Evolutionary conservation across 1,139 yeast species (phyloP).

Genomic region (Candida sanyaensis): DNA sequence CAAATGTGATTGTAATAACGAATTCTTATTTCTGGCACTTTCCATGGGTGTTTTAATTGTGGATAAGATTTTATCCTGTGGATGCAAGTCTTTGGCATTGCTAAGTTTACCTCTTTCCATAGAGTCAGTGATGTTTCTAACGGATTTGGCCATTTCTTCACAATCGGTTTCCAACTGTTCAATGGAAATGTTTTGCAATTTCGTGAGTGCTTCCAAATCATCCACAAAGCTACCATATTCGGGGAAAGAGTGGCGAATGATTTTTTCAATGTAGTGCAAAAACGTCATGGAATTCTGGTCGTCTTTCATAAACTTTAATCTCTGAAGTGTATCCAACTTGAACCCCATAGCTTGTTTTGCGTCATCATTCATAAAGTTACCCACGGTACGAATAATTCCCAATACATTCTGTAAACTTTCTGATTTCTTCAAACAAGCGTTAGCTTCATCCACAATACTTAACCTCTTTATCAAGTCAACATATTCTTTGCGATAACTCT

Average conservation of each 20-base stretch:
- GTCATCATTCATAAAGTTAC: conserved; percentile 90
- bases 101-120: conserved; percentile 74
- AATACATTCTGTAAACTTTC: conserved; percentile 66
- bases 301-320: conserved; percentile 86
- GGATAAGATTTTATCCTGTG: conserved; percentile 65
- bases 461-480: conserved; percentile 66
- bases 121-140: conserved; percentile 57
- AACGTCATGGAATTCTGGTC: conserved; percentile 76
- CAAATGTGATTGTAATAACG: conserved; percentile 57
- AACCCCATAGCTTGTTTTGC: conserved; percentile 84
- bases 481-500: conserved; percentile 75
- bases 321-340: conserved; percentile 75
- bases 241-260: conserved; percentile 76
- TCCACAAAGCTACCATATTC: conserved; percentile 75
- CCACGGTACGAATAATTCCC: conserved; percentile 79
- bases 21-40: conserved; percentile 64
- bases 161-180: conserved; percentile 80
- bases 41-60: conserved; percentile 51
- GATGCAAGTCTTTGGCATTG: conserved; percentile 67
- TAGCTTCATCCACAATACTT: conserved; percentile 66
- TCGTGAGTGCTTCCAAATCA: conserved; percentile 65
- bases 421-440: conserved; percentile 60
- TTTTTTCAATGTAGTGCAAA: conserved; percentile 82
- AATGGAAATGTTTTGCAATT: conserved; percentile 67
- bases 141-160: conserved; percentile 54